These are phyloP conservation scores for Annona cherimola DNA, from an alignment of 164 flowering plant species.

Conservation along the genomic window DNA sequence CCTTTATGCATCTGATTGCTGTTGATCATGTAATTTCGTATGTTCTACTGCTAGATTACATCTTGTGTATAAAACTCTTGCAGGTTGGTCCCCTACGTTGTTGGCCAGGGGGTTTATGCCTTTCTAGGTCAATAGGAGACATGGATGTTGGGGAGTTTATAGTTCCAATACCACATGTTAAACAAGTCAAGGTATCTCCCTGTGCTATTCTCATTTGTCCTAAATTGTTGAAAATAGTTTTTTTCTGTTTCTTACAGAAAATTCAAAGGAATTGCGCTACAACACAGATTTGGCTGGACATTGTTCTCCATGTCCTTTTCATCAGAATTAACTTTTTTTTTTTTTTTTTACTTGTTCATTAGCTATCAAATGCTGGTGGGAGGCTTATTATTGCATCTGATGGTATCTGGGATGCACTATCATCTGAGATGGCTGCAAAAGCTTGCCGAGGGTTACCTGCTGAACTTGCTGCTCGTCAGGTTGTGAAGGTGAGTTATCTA, in stretches of 20 bases:
- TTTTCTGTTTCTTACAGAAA: background rate
- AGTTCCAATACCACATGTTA: conserved; percentile 83
- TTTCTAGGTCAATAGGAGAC: conserved; percentile 87
- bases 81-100: conserved; percentile 91
- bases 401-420: conserved; percentile 91
- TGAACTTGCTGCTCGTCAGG: conserved; percentile 85
- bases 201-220: background rate
- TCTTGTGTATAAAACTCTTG: conserved; percentile 3
- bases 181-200: conserved; percentile 78
- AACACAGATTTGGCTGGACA: background rate
- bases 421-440: conserved; percentile 75
- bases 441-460: conserved; percentile 84
- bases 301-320: background rate
- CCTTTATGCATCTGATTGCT: too few species aligned
- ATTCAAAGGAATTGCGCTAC: background rate
- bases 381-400: conserved; percentile 90
- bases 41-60: too few species aligned
- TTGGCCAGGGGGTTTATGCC: conserved; percentile 97
- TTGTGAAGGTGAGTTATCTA: conserved; percentile 59
- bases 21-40: too few species aligned
- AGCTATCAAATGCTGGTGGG: conserved; percentile 80
- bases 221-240: background rate
- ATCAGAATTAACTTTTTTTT: conserved; percentile 9
- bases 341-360: conserved; percentile 13
- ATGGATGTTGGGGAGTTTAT: conserved; percentile 92